Evolutionary conservation across 371 early-diverging fungal genomes (phyloP), one percentile per base, ranked within the genome.

Genomic region (Mortierella sp.): DNA sequence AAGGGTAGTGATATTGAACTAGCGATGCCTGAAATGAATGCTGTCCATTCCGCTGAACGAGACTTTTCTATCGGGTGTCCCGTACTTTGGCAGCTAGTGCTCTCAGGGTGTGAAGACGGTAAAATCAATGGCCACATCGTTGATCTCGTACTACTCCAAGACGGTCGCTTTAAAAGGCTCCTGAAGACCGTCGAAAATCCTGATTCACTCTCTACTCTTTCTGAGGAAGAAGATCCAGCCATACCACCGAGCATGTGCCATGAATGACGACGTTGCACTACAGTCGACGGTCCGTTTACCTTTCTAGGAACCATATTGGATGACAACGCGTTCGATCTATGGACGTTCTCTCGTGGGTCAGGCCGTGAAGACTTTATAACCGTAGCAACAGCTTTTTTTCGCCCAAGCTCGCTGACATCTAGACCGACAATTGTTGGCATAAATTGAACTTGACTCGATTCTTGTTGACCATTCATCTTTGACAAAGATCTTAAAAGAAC

Each of bases 371-470:
- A 37, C 2, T 29, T 37, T 17, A 53, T 17, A 1, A 68, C 0
- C 5, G 37, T 37, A 22, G 70, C 75, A 22, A 60, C 54, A 7
- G 54, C 61, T n/a, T 49, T 35, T 37, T 65, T 68, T 19, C 61
- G 61, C 5, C 70, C 69, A 35, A 75, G 34, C 19, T 75, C 66
- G 1, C 47, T 32, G 3, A 66, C 61, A 37, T 75, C 69, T 42
- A 75, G 32, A 23, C 53, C 60, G 23, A 75, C 49, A 1, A 47
- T 17, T 26, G 31, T 61, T 2, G 70, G 75, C 19, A 75, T 7
- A 55, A 75, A 69, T 59, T 75, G 66, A 2, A 61, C n/a, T 9
- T 8, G 37, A 22, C 51, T 47, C 7, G 70, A 64, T 4, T 47
- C 61, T n/a, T 37, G 35, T 2, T n/a, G 23, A 23, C 31, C 35